phyloP scores from a whole-genome alignment of 1,139 yeast genomes.

The Debaryomyces nepalensis region DNA sequence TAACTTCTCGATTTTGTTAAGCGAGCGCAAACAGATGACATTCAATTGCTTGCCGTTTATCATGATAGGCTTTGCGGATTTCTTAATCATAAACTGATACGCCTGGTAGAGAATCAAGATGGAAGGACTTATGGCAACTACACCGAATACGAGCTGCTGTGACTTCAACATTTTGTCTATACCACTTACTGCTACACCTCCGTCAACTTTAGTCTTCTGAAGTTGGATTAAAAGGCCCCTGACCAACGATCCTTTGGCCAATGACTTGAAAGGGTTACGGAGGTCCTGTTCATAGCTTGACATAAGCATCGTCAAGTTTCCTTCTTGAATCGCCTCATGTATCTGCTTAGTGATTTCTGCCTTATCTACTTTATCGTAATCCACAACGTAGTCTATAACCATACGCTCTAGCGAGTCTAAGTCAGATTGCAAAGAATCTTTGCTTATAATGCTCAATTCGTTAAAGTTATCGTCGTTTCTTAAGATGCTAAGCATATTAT shows the following conservation, averaged over 20 bases:
- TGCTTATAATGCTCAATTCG: constrained; percentile 75
- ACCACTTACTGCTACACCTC: constrained; percentile 86
- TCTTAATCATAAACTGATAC: constrained; percentile 25
- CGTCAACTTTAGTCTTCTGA: constrained; percentile 95
- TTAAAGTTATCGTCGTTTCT: constrained; percentile 72
- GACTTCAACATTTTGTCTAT: constrained; percentile 87
- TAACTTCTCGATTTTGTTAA: constrained; percentile 64
- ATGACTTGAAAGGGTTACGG: constrained; percentile 66
- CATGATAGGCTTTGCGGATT: constrained; percentile 40
- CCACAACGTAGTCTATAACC: constrained; percentile 75
- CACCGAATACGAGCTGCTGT: constrained; percentile 90
- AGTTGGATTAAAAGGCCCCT: constrained; percentile 83
- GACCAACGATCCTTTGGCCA: constrained; percentile 70
- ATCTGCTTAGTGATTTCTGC: constrained; percentile 34
- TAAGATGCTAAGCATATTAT: constrained; percentile 74
- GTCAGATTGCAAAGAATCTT: constrained; percentile 79
- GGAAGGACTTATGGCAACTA: constrained; percentile 88
- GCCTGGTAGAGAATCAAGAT: constrained; percentile 58
- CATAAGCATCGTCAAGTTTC: constrained; percentile 81
- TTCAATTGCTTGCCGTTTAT: constrained; percentile 47
- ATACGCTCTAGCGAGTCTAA: constrained; percentile 81
- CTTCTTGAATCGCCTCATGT: constrained; percentile 54
- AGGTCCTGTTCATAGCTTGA: constrained; percentile 78
- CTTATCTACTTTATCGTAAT: constrained; percentile 33
- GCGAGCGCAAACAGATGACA: constrained; percentile 50